These are phyloP conservation scores for Cadophora gregata DNA, from an alignment of 2,329 filamentous ascomycete species.

Conservation along the genomic window DNA sequence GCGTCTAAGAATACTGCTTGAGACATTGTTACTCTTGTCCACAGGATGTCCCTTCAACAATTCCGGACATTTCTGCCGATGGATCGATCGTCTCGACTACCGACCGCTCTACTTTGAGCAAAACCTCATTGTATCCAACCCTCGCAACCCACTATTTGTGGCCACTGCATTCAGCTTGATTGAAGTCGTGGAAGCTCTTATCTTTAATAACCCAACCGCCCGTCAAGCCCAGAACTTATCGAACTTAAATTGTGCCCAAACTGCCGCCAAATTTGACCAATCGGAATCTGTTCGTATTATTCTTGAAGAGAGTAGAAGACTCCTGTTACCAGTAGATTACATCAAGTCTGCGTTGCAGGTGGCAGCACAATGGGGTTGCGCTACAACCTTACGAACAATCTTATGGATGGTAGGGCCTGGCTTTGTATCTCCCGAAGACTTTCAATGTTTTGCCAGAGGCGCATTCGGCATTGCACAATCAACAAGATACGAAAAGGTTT, in stretches of 20 bases:
- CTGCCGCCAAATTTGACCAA: background rate
- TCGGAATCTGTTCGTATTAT: background rate
- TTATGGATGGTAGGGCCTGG: background rate
- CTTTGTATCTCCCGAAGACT: background rate
- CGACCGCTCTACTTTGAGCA: background rate
- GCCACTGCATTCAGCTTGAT: background rate
- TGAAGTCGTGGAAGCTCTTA: background rate
- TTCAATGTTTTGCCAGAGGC: background rate
- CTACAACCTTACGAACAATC: background rate
- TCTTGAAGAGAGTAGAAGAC: background rate
- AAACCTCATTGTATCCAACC: background rate
- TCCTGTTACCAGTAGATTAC: background rate
- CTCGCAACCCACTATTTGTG: background rate
- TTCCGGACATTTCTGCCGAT: background rate
- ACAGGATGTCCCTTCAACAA: background rate
- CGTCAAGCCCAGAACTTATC: background rate
- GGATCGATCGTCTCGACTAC: background rate
- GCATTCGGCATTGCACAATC: background rate
- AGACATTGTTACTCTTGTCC: background rate
- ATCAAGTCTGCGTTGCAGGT: background rate
- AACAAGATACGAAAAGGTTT: background rate
- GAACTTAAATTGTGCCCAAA: background rate
- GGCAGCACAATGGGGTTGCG: background rate
- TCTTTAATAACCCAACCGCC: background rate
- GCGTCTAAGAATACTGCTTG: background rate